Conservation (phyloP, 2,329 filamentous ascomycete genomes). For the Madurella mycetomatis region DNA sequence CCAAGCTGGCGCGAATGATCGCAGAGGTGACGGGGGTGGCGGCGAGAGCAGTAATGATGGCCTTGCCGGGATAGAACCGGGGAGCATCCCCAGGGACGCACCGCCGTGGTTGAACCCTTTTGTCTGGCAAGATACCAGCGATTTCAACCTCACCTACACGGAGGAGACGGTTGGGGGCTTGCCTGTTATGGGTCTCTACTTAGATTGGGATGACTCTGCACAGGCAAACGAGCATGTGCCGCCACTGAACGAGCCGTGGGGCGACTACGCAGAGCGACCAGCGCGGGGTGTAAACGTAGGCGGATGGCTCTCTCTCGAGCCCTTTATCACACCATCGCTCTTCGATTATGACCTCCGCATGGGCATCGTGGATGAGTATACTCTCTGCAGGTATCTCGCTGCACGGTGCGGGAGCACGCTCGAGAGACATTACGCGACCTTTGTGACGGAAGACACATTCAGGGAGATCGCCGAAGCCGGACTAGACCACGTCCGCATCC, state of each 20-base stretch:
- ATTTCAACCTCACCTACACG: constrained; percentile 95
- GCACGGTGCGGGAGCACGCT: constrained; percentile 60
- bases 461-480: constrained; percentile 79
- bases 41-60: constrained; percentile 36
- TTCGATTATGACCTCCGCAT: constrained; percentile 64
- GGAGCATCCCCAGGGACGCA: constrained; percentile 59
- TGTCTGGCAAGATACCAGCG: constrained; percentile 81
- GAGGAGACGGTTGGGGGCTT: constrained; percentile 76
- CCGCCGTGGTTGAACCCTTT: constrained; percentile 82
- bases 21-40: constrained; percentile 24
- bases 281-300: constrained; percentile 90
- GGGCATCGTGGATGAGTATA: constrained; percentile 84
- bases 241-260: constrained; percentile 69
- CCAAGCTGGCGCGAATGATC: constrained; percentile 43
- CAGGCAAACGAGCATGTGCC: constrained; percentile 76
- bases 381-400: constrained; percentile 68
- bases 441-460: constrained; percentile 81
- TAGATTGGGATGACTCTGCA: constrained; percentile 78
- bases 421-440: constrained; percentile 89
- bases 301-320: constrained; percentile 90
- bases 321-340: constrained; percentile 90
- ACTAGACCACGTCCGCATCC: constrained; percentile 94
- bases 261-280: constrained; percentile 69
- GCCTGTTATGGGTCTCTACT: constrained; percentile 85
- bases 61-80: constrained; percentile 49